Percentiles rank a stretch among this genome's conserved stretches.
Evolutionary conservation across 177 flowering plant genomes (phyloP).

Genomic region (Vitis hybrid): DNA sequence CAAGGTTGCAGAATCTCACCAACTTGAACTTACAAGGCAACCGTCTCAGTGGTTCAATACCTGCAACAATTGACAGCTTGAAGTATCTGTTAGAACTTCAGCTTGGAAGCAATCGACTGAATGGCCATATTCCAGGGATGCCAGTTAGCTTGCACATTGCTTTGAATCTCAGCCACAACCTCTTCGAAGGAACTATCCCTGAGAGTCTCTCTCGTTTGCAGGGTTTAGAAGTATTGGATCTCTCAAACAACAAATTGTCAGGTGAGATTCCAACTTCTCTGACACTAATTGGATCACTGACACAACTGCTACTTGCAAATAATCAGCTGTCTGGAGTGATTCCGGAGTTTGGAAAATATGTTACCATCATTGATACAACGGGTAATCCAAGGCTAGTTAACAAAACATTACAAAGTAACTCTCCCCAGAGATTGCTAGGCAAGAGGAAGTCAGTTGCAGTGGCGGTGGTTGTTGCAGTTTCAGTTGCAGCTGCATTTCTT

Average conservation of each 20-base stretch:
- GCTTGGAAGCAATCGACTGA: constrained; percentile 49
- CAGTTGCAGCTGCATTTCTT: constrained; percentile 30
- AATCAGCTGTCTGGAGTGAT: constrained; percentile 58
- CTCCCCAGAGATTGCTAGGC: background rate
- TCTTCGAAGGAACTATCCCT: constrained; percentile 56
- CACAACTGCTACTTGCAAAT: constrained; percentile 45
- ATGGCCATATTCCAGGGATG: constrained; percentile 54
- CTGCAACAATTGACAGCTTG: constrained; percentile 29
- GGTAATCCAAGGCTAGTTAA: constrained; percentile 37
- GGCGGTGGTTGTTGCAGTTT: constrained; percentile 21
- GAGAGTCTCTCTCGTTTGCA: constrained; percentile 23
- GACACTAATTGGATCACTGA: constrained; percentile 28
- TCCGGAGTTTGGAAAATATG: constrained; percentile 31
- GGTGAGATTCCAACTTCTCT: constrained; percentile 55
- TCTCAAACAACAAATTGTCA: constrained; percentile 58
- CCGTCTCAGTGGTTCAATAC: constrained; percentile 57
- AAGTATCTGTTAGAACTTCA: constrained; percentile 49
- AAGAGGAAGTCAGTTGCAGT: constrained; percentile 28
- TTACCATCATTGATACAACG: constrained; percentile 10
- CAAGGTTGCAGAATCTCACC: constrained; percentile 34
- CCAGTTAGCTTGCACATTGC: constrained; percentile 50
- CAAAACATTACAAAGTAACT: background rate
- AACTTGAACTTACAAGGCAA: constrained; percentile 42
- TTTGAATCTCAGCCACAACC: constrained; percentile 69
- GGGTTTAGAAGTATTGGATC: constrained; percentile 59